Base-by-base conservation (phyloP, 164 flowering plant species). In the Euptelea pleiosperma region DNA sequence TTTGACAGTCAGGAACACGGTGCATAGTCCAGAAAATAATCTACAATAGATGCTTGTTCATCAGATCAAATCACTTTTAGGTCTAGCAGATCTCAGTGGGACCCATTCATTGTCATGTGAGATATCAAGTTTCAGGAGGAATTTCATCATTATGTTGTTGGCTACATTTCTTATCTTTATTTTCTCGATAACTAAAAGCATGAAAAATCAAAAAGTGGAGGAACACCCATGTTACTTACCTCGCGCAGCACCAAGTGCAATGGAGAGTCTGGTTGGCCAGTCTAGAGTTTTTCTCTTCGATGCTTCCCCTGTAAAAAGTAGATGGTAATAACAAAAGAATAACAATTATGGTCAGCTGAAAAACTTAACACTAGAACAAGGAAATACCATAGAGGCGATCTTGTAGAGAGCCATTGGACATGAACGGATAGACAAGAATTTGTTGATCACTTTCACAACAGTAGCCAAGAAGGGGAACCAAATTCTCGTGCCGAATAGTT, bases 361-460 rank as follows among this genome's bases (percentile, higher is more conserved):
- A 44, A 53, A 4, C 18, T 22, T 21, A 12, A 14, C 7, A 22
- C 36, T 11, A 28, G 16, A 60, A 14, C 34, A 14, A 18, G 22
- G 6, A 22, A 52, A 40, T 87, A 85, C 95, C 95, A 47, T 85
- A 83, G 57, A 87, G 85, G 29, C 85, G 85, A 75, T 87, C 95
- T 67, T 87, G 91, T 53, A 85, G 83, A 52, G 95, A 87, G 45
- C 91, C 91, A 71, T 84, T 87, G n/a, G 95, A 85, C 95, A 87
- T 85, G 55, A 79, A 87, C 54, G 87, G 86, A 63, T 85, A 87
- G 34, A 87, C 91, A 22, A 87, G 85, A 62, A 85, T 87, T 67
- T 83, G 89, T 60, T 87, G 91, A 58, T 85, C 91, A 63, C 73
- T 77, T 69, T 87, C 91, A 25, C 79, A 66, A 55, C 95, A 87